A percentile compares a stretch with the other conserved stretches of the same genome.
phyloP scores from a whole-genome alignment of 768 basidiomycete species.

The Calocybe gangraenosa region DNA sequence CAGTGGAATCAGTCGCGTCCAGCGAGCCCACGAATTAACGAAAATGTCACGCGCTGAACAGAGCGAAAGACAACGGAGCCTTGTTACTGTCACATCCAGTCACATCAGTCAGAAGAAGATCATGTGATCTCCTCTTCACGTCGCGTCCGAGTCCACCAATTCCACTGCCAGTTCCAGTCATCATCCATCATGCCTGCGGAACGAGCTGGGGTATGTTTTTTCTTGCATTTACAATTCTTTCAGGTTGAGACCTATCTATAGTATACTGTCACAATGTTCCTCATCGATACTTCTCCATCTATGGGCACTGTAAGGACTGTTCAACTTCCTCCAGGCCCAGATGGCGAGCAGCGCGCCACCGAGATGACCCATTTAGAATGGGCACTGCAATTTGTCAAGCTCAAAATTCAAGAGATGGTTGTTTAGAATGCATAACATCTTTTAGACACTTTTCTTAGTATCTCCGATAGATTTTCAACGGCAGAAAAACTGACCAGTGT shows the following conservation, averaged over 20 bases:
- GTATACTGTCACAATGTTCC: slow-evolving; percentile 87
- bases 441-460: not conserved
- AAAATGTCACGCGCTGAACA: slow-evolving; percentile 28
- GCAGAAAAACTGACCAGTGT: slow-evolving; percentile 90
- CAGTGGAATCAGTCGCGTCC: slow-evolving; percentile 23
- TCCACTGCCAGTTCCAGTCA: not conserved
- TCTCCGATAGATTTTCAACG: slow-evolving; percentile 72
- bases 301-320: slow-evolving; percentile 69
- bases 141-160: slow-evolving; percentile 26
- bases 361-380: slow-evolving; percentile 79
- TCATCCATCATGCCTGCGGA: slow-evolving; percentile 63
- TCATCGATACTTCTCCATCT: slow-evolving; percentile 82
- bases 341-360: slow-evolving; percentile 44
- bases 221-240: slow-evolving; percentile 1
- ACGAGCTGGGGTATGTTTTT: slow-evolving; percentile 65
- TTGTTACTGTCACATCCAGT: slow-evolving; percentile 17
- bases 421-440: not conserved
- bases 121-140: slow-evolving; percentile 27
- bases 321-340: slow-evolving; percentile 46
- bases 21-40: slow-evolving; percentile 15
- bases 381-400: slow-evolving; percentile 81
- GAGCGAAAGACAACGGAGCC: slow-evolving; percentile 27
- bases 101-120: slow-evolving; percentile 19
- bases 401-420: slow-evolving; percentile 92
- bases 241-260: slow-evolving; percentile 31